These are phyloP conservation scores for Leccinum fuscescens DNA, from an alignment of 1,284 basidiomycete species.

Conservation along the genomic window DNA sequence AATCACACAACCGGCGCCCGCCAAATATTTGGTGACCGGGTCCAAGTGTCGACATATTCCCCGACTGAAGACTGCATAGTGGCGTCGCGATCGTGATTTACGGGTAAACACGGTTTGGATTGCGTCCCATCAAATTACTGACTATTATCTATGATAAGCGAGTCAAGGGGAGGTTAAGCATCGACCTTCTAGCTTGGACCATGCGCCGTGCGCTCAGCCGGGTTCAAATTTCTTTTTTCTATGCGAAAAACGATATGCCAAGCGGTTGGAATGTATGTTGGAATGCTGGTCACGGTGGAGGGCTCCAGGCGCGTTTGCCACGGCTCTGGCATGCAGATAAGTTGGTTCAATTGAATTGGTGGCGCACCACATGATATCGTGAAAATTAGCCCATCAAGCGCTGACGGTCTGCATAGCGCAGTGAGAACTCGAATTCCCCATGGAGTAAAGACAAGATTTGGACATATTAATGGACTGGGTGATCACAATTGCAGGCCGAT, in stretches of 20 bases:
- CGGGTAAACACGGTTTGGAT: neutral
- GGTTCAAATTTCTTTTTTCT: neutral
- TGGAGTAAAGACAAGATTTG: neutral
- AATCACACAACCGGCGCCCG: neutral
- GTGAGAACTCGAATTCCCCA: neutral
- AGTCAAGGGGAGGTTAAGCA: neutral
- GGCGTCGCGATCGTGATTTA: neutral
- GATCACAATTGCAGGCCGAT: conserved; percentile 6
- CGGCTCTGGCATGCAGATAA: neutral
- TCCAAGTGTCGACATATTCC: neutral
- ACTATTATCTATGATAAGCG: neutral
- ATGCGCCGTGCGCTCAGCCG: neutral
- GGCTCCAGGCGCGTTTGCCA: neutral
- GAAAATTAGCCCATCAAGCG: neutral
- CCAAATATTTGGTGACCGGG: conserved; percentile 9
- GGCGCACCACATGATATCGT: neutral
- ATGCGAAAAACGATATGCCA: neutral
- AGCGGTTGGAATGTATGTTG: neutral
- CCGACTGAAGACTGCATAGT: neutral
- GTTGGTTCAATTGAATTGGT: neutral
- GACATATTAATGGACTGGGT: neutral
- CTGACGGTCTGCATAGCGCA: neutral
- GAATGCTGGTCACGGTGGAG: neutral
- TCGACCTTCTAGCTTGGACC: neutral
- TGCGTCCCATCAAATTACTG: neutral